Base-by-base conservation (phyloP, 306 rosid genomes). In the Rosa persica region DNA sequence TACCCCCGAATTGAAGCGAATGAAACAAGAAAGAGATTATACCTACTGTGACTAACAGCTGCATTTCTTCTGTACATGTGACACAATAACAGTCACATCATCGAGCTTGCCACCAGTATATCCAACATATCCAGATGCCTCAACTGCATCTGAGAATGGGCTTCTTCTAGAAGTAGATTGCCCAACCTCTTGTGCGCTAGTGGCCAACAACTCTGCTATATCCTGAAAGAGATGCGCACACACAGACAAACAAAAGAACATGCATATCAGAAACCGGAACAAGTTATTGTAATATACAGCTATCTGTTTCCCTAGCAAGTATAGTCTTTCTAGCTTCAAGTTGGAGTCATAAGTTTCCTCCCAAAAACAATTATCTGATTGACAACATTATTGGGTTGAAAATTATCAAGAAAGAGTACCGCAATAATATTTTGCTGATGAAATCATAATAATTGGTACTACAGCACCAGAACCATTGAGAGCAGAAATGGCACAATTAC, bases 141-240 rank as follows among this genome's bases (percentile, higher is more conserved):
- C 78, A 0, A 93, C 90, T 78, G 90, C 93, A 82, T 89, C 93
- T 27, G 91, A 88, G 70, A 89, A 93, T 73, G 98, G 96, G 87
- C 90, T 90, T 82, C 93, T 77, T 34, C 70, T 75, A 20, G 66
- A 74, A 82, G 86, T 66, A 72, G 90, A 89, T 47, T 49, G 80
- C 64, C 96, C 98, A 66, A 88, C 86, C 71, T 87, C 90, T 67
- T 85, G 96, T n/a, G 98, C 96, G 54, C 82, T 87, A 73, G 51
- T 74, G 11, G 93, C 94, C 87, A 93, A 78, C 10, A 82, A 47
- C 80, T 87, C 83, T 40, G 93, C 94, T 55, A 88, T 88, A 44
- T 89, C 94, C 98, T 93, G 89, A 30, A 69, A 58, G 11, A n/a
- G 17, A 23, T 17, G 39, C 38, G 23, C 10, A 11, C 8, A 19